Percentiles rank a stretch among this genome's conserved stretches.
These are phyloP conservation scores for Bacidia rubella DNA, from an alignment of 495 filamentous ascomycete species.

Conservation along the genomic window DNA sequence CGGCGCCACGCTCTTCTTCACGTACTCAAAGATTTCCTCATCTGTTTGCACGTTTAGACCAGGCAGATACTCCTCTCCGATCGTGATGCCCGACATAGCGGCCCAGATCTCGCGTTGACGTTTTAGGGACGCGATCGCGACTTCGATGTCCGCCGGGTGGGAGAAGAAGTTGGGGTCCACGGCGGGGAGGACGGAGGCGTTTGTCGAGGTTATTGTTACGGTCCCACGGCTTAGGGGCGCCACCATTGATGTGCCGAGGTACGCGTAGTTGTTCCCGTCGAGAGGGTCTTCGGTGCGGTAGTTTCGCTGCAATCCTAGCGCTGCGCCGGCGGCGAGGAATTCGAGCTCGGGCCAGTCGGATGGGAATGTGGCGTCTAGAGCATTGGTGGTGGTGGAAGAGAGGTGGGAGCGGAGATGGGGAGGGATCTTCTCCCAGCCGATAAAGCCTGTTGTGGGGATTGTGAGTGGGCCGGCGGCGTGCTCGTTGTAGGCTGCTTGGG, in stretches of 20 bases:
- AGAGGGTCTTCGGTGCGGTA: conserved; percentile 22
- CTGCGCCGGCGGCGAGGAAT: conserved; percentile 18
- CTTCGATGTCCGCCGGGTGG: conserved; percentile 38
- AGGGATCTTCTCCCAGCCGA: conserved; percentile 9
- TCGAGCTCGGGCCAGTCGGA: conserved; percentile 49
- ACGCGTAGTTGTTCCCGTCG: conserved; percentile 31
- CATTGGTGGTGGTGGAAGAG: conserved; percentile 10
- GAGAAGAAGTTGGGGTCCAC: conserved; percentile 45
- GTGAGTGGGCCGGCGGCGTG: conserved; percentile 7
- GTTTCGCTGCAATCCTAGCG: conserved; percentile 16
- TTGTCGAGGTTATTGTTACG: conserved; percentile 34
- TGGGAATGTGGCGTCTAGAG: conserved; percentile 25
- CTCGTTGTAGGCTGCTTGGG: neutral
- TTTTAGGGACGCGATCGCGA: conserved; percentile 41
- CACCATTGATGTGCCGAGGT: conserved; percentile 26
- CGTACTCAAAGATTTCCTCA: conserved; percentile 34
- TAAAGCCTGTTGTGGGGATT: neutral
- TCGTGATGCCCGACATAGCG: conserved; percentile 25
- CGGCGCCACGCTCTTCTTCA: conserved; percentile 30
- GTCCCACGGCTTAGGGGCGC: conserved; percentile 38
- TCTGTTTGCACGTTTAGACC: conserved; percentile 34
- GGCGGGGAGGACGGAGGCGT: conserved; percentile 32
- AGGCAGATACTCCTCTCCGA: conserved; percentile 38
- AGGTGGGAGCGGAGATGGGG: conserved; percentile 7
- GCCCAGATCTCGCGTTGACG: conserved; percentile 30